Conservation (phyloP, 345 rosid species). For the Boechera retrofracta region DNA sequence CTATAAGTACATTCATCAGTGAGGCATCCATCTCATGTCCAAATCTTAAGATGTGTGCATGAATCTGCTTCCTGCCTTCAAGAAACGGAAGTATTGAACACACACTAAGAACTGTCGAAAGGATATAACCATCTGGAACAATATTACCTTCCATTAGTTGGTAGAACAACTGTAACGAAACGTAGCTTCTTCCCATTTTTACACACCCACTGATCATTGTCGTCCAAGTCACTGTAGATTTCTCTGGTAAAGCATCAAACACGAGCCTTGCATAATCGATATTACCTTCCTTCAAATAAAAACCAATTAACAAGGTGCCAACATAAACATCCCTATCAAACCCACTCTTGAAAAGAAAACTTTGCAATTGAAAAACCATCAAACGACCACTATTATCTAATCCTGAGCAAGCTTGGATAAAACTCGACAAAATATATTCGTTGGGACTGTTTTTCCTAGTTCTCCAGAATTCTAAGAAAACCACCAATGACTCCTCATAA, state of each 20-base stretch:
- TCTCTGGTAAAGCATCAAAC: conserved; percentile 61
- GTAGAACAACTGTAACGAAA: conserved; percentile 56
- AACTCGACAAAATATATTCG: conserved; percentile 75
- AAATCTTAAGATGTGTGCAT: conserved; percentile 62
- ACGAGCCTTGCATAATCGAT: conserved; percentile 63
- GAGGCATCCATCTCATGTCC: conserved; percentile 67
- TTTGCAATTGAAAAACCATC: conserved; percentile 61
- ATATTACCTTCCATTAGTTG: conserved; percentile 48
- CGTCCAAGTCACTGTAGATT: conserved; percentile 70
- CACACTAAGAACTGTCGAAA: conserved; percentile 67
- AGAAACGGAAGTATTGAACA: conserved; percentile 58
- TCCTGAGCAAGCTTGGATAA: conserved; percentile 56
- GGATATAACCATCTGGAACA: conserved; percentile 59
- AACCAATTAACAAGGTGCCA: conserved; percentile 69
- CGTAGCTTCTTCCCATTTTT: conserved; percentile 60
- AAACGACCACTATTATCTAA: conserved; percentile 39
- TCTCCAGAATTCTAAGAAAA: conserved; percentile 58
- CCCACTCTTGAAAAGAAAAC: conserved; percentile 60
- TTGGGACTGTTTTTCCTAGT: conserved; percentile 48
- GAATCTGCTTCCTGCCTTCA: conserved; percentile 77
- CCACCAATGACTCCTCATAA: conserved; percentile 50
- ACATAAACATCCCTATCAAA: conserved; percentile 65
- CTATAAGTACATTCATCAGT: conserved; percentile 64
- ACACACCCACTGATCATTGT: conserved; percentile 67
- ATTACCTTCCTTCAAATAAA: conserved; percentile 56